A percentile compares a stretch with the other conserved stretches of the same genome.
Conservation (phyloP, 495 filamentous ascomycete genomes). For the Penicillium bovifimosum region DNA sequence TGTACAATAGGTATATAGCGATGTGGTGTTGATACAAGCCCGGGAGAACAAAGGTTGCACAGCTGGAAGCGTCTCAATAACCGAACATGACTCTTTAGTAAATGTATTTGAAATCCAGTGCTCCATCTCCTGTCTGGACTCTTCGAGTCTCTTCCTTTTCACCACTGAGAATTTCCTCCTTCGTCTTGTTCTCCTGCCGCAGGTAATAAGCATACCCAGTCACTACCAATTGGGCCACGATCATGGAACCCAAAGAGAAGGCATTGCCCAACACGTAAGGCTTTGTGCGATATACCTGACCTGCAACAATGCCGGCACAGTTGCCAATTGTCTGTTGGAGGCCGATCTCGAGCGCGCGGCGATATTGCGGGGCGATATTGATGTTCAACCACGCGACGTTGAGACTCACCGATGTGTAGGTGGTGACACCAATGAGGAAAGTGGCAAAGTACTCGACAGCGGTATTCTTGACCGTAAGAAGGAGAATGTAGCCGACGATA, state of each 20-base stretch:
- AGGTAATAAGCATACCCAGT: constrained; percentile 37
- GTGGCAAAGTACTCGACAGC: constrained; percentile 52
- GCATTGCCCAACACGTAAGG: constrained; percentile 48
- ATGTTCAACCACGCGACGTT: constrained; percentile 54
- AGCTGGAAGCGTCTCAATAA: background rate
- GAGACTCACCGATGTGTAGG: constrained; percentile 46
- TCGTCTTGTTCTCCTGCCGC: constrained; percentile 33
- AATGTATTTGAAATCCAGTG: constrained; percentile 46
- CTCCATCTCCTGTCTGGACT: constrained; percentile 42
- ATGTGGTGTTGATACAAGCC: background rate
- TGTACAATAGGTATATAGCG: background rate
- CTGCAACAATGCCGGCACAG: constrained; percentile 48
- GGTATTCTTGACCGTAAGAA: constrained; percentile 35
- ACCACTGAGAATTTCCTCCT: constrained; percentile 36
- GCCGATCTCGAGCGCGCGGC: constrained; percentile 50
- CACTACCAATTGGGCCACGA: constrained; percentile 35
- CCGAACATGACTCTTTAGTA: constrained; percentile 18
- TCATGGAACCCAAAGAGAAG: constrained; percentile 43
- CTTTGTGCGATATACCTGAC: constrained; percentile 47
- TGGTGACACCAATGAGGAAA: constrained; percentile 48
- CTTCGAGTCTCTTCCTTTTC: constrained; percentile 39
- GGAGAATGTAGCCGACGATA: constrained; percentile 48
- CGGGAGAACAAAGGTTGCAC: no score
- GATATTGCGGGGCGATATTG: constrained; percentile 54
- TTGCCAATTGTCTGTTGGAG: constrained; percentile 56